Base-by-base conservation (phyloP, 2,329 filamentous ascomycete genomes). In the Stagonosporopsis tanaceti region DNA sequence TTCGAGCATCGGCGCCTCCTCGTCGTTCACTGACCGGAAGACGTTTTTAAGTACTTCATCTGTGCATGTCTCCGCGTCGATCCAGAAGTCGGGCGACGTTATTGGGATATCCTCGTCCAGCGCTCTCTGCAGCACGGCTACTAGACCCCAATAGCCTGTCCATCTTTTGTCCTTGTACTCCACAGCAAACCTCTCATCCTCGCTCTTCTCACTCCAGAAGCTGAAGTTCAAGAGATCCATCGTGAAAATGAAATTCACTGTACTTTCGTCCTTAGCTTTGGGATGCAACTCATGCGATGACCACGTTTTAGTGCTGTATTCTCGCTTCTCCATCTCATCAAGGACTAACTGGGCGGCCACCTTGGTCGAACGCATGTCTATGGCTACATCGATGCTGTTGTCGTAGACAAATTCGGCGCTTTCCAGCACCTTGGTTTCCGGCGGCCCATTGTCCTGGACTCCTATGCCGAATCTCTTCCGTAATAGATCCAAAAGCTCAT, bases 211-310 rank as follows among this genome's bases (percentile, higher is more conserved):
- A 14, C 92, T 96, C 95, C 95, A 99, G 76, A 99, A 99, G 22
- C 89, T 96, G 73, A 98, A 99, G 74, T 99, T 99, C 47, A 99
- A 80, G 27, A 99, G 77, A 74, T 99, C 95, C 92, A 99, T 96
- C 20, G 91, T 92, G 75, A 99, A 98, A 68, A 99, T 94, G 74
- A 99, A 98, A 62, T 91, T 89, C 22, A 96, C 87, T 0, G 92
- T 93, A 47, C 78, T 84, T 70, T 92, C 90, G 71, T 96, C 89
- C 71, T 92, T 92, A 39, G 85, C 70, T 74, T 93, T 90, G 1
- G 95, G 95, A 70, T 99, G 95, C 37, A 99, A 81, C 73, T 95
- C 91, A 76, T 98, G 93, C 69, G 90, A 85, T 14, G 91, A 87
- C 95, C 95, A 99, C 8, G 87, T 90, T 60, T 90, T 86, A 0